Percentiles rank a stretch among this genome's conserved stretches.
Conservation (phyloP, 2,329 filamentous ascomycete genomes). For the Byssochlamys sp. region DNA sequence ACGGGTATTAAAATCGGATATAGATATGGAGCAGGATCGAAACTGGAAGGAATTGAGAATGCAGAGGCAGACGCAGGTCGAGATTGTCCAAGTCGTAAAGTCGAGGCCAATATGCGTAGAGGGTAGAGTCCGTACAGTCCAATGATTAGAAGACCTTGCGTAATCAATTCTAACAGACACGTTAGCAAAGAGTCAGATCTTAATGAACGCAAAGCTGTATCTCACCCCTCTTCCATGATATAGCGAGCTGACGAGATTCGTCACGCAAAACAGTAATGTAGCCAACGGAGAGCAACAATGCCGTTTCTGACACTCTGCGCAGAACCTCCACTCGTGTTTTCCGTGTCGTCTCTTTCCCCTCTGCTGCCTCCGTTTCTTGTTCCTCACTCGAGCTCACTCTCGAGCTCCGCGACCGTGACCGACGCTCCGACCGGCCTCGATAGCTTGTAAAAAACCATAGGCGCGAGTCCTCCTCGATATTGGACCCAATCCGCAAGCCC, state of each 20-base stretch:
- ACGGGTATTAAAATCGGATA: constrained; percentile 72
- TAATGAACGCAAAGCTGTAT: neutral
- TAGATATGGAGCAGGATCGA: constrained; percentile 83
- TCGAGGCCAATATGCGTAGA: constrained; percentile 39
- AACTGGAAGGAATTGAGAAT: constrained; percentile 61
- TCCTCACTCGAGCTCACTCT: constrained; percentile 25
- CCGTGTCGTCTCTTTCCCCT: constrained; percentile 17
- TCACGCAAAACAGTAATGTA: constrained; percentile 30
- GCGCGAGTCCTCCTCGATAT: constrained; percentile 16
- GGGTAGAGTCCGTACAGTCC: constrained; percentile 45
- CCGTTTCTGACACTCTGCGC: constrained; percentile 45
- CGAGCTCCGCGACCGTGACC: constrained; percentile 17
- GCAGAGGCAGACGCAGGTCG: constrained; percentile 30
- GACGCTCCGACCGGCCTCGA: constrained; percentile 24
- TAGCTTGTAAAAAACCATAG: constrained; percentile 21
- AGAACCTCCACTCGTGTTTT: constrained; percentile 33
- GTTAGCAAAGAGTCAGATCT: constrained; percentile 2
- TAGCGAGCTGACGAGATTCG: constrained; percentile 21
- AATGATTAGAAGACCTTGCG: constrained; percentile 21
- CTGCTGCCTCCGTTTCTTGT: constrained; percentile 13
- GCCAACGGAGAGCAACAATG: constrained; percentile 45
- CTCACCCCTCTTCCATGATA: constrained; percentile 32
- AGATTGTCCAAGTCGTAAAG: constrained; percentile 16
- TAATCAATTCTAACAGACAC: constrained; percentile 23
- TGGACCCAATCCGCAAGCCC: constrained; percentile 51